Conservation (phyloP, 2,329 filamentous ascomycete genomes). For the Cordyceps sp. region DNA sequence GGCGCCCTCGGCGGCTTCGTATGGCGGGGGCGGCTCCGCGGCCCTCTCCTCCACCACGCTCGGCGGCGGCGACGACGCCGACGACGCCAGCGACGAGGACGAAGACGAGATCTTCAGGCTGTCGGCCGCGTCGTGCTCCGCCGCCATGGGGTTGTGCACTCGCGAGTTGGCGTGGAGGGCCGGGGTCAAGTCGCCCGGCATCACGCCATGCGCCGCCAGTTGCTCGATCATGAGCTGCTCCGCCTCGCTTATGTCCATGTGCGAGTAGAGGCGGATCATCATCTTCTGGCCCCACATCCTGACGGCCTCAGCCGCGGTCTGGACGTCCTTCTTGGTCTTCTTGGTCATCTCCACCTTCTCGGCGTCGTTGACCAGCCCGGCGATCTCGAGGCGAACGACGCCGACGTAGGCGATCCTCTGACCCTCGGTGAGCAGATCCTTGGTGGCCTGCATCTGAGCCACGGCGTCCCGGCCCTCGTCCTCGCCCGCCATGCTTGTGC, state of each 20-base stretch:
- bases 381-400: constrained; percentile 65
- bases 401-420: constrained; percentile 95
- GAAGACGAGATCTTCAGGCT: constrained; percentile 8
- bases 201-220: constrained; percentile 77
- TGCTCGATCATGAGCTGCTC: constrained; percentile 99
- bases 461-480: constrained; percentile 76
- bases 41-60: constrained; percentile 21
- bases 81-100: not conserved
- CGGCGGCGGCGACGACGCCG: constrained; percentile 2
- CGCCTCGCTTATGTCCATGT: constrained; percentile 86
- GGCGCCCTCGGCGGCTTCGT: constrained; percentile 46
- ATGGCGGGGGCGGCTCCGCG: constrained; percentile 38
- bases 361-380: constrained; percentile 55
- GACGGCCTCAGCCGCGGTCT: constrained; percentile 56
- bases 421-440: constrained; percentile 84
- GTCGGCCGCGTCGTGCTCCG: constrained; percentile 10
- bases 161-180: constrained; percentile 81
- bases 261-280: constrained; percentile 84
- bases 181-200: constrained; percentile 67
- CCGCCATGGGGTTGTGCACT: constrained; percentile 81
- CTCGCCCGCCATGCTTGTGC: constrained; percentile 45
- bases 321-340: constrained; percentile 54
- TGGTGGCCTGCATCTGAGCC: constrained; percentile 87
- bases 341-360: constrained; percentile 45
- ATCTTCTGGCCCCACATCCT: constrained; percentile 98